Conservation (phyloP, 1,284 basidiomycete species). For the Rhodotorula sp. region DNA sequence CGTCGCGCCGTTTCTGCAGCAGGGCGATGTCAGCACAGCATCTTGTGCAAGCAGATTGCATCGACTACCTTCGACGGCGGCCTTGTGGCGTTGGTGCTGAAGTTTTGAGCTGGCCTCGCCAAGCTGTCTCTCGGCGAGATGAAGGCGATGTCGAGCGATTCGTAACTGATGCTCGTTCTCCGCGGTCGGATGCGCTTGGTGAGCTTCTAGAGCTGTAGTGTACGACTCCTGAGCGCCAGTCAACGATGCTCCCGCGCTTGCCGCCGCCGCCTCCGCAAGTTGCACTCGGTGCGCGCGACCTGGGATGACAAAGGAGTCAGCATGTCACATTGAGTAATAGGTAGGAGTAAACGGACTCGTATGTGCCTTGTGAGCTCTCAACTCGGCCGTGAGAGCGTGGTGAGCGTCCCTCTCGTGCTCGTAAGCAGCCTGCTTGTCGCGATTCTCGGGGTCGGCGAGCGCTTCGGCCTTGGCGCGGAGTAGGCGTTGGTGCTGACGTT, state of each 20-base stretch:
- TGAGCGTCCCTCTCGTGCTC: not conserved
- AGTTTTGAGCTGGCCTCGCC: not conserved
- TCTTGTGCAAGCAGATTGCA: fast-evolving
- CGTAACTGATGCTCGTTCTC: not conserved
- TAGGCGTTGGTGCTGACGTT: too few species aligned
- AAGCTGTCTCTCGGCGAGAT: too few species aligned
- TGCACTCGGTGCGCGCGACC: not conserved
- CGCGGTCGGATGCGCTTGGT: not conserved
- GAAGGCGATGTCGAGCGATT: not conserved
- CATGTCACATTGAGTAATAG: not conserved
- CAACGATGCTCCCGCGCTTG: not conserved
- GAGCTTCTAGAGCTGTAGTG: not conserved
- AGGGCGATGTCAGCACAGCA: not conserved
- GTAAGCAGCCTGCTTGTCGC: not conserved
- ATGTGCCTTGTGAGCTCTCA: not conserved
- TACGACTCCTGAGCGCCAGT: not conserved
- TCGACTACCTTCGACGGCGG: not conserved
- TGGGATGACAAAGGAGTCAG: not conserved
- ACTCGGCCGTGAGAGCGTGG: too few species aligned
- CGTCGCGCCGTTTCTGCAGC: not conserved
- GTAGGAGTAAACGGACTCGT: not conserved
- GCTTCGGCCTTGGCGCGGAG: not conserved
- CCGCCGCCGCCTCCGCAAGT: not conserved
- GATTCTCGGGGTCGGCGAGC: not conserved
- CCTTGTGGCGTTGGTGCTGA: not conserved